These are phyloP conservation scores for Reutealis trisperma DNA, from an alignment of 345 rosid species.

Conservation along the genomic window DNA sequence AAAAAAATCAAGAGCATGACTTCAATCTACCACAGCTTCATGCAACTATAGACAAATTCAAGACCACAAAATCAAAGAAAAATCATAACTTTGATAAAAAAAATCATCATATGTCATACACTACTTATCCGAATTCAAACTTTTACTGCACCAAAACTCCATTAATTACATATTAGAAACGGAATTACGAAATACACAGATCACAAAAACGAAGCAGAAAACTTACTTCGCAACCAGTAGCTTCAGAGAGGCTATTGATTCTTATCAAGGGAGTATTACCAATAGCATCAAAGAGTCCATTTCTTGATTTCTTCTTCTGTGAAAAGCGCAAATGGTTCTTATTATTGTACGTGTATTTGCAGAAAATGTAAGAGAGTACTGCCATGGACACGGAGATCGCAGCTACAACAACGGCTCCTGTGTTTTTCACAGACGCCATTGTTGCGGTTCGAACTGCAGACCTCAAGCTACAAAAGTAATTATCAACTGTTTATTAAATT, in stretches of 20 bases:
- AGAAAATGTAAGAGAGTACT: conserved; percentile 45
- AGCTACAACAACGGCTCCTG: conserved; percentile 47
- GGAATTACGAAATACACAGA: conserved; percentile 1
- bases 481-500: no score
- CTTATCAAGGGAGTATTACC: conserved; percentile 92
- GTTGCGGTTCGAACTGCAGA: conserved; percentile 22
- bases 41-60: neutral
- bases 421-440: conserved; percentile 55
- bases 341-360: conserved; percentile 20
- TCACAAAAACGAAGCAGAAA: conserved; percentile 8
- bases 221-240: conserved; percentile 89
- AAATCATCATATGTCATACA: no score
- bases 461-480: neutral
- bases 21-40: neutral
- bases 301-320: conserved; percentile 35
- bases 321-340: conserved; percentile 9
- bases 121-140: neutral
- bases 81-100: neutral
- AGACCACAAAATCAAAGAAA: neutral
- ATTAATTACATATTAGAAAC: neutral
- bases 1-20: no score
- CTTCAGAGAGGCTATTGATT: conserved; percentile 86
- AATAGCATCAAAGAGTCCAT: conserved; percentile 65
- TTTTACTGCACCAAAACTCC: neutral
- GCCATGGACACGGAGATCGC: conserved; percentile 51